These are phyloP conservation scores for Heimioporus sp. DNA, from an alignment of 768 basidiomycete genomes.

Conservation along the genomic window DNA sequence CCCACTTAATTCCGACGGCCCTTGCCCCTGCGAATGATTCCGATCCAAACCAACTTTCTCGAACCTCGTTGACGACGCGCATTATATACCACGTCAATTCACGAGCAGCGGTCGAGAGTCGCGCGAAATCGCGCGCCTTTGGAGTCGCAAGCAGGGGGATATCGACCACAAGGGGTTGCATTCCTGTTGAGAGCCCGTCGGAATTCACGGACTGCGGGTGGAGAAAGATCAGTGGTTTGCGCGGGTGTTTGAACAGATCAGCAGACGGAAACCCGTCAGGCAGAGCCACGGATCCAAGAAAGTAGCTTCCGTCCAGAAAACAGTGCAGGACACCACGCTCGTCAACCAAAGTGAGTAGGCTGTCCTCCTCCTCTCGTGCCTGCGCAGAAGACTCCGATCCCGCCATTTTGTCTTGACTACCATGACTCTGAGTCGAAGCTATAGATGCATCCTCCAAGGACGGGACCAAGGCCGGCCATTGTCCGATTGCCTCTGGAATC, in stretches of 20 bases:
- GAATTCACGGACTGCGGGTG: constrained; percentile 37
- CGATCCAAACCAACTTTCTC: constrained; percentile 68
- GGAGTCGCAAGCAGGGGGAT: constrained; percentile 58
- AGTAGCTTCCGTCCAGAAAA: constrained; percentile 77
- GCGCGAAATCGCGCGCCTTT: constrained; percentile 65
- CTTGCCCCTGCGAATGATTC: constrained; percentile 65
- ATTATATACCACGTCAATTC: constrained; percentile 73
- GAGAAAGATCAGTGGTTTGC: constrained; percentile 47
- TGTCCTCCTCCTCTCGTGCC: constrained; percentile 52
- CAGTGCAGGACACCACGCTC: constrained; percentile 54
- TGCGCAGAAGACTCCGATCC: constrained; percentile 25
- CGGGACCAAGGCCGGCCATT: constrained; percentile 66
- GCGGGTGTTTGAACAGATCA: constrained; percentile 43
- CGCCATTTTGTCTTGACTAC: constrained; percentile 23
- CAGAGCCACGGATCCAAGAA: constrained; percentile 51
- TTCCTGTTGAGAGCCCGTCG: constrained; percentile 23
- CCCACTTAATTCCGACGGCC: constrained; percentile 72
- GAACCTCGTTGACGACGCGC: constrained; percentile 72
- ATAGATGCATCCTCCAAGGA: constrained; percentile 63
- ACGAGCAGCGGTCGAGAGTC: constrained; percentile 63
- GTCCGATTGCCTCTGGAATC: constrained; percentile 57
- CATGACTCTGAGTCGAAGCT: constrained; percentile 36
- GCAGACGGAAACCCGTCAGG: constrained; percentile 32
- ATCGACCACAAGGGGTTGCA: constrained; percentile 45
- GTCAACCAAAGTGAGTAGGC: constrained; percentile 63